Evolutionary conservation across 495 filamentous ascomycete species (phyloP), one percentile per base, ranked within the genome.

Genomic region (Penicillium cosmopolitanum): DNA sequence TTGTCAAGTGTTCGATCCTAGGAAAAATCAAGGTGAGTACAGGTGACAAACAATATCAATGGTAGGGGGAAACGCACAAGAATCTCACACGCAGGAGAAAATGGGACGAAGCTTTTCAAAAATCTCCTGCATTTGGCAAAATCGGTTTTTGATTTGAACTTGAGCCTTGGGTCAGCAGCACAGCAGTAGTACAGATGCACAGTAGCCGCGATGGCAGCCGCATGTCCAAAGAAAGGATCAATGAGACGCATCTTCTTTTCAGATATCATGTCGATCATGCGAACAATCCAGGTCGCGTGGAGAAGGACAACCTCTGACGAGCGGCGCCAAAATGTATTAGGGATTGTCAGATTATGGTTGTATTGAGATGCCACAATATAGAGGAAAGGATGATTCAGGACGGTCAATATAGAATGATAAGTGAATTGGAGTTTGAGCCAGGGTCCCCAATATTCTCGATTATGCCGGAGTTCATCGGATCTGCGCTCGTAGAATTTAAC

Each of bases 131-230:
- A 80, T 63, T 80, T 80, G 8, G 73, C 67, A 42, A 80, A 75
- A 53, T 80, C 77, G 2, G 66, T 68, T 28, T 77, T 77, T 31
- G 76, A 79, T 59, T 80, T 80, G 50, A 73, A 73, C 60, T 79
- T 80, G 8, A 80, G 60, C 16, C 77, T 56, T 2, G 76, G 67
- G 28, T 78, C 77, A 1, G 71, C 71, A 4, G 77, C 76, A 57
- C 76, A 80, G 53, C 76, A 78, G 48, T 75, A 80, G 47, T 80
- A 80, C 9, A 80, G 65, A 52, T 80, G 77, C 8, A 80, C 77
- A 0, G 73, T 79, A 7, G 77, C 77, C 0, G 77, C 77, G 48
- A 80, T 79, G 13, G 74, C 73, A 8, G 76, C 76, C 11, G 67
- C 66, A 38, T 80, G 76, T 18, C 73, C 76, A 42, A 80, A 76